These are phyloP conservation scores for Pelargonium fulgidum DNA, from an alignment of 441 rosid species.

Conservation along the genomic window DNA sequence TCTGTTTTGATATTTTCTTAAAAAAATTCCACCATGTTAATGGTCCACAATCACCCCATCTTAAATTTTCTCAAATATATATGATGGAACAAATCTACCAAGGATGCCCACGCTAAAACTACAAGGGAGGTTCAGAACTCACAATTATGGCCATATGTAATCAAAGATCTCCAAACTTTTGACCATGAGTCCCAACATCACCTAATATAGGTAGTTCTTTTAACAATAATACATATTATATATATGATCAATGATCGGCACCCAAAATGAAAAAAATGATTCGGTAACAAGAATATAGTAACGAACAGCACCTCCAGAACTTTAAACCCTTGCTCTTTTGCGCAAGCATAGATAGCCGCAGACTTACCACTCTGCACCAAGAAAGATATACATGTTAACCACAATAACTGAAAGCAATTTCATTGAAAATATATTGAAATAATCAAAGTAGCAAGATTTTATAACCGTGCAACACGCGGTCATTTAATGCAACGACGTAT, in stretches of 20 bases:
- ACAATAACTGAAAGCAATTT: constrained; percentile 11
- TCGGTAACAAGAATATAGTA: constrained; percentile 17
- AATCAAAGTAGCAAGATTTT: neutral
- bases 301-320: constrained; percentile 65
- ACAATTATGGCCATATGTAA: neutral
- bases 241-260: neutral
- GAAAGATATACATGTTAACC: constrained; percentile 10
- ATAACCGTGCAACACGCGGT: neutral
- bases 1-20: neutral
- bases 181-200: neutral
- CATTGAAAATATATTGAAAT: neutral
- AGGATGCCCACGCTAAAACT: neutral
- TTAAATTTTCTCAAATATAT: neutral
- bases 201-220: neutral
- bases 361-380: constrained; percentile 89
- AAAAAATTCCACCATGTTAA: neutral
- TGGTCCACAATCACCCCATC: neutral
- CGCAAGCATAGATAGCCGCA: constrained; percentile 87
- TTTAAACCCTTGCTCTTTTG: constrained; percentile 81
- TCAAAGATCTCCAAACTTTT: neutral
- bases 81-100: neutral
- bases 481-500: neutral
- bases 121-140: constrained; percentile 1
- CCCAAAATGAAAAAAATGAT: constrained; percentile 10
- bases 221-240: neutral